phyloP scores from a whole-genome alignment of 2,329 filamentous ascomycete genomes.

The Zasmidium angulare region DNA sequence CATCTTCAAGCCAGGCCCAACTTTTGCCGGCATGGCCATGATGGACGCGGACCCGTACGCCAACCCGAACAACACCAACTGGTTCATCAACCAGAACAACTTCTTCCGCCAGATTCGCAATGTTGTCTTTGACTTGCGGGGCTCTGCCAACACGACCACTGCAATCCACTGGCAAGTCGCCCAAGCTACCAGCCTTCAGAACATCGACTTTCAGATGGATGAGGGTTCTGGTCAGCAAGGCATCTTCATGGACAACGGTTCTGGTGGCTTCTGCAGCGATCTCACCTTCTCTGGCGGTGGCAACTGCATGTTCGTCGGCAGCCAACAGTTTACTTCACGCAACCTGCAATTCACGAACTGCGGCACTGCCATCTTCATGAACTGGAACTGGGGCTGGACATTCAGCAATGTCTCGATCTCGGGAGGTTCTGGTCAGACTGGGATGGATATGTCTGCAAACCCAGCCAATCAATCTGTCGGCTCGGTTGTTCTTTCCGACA shows the following conservation, averaged over 20 bases:
- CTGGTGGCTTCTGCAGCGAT: constrained; percentile 54
- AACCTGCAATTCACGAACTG: constrained; percentile 53
- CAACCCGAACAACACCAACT: constrained; percentile 52
- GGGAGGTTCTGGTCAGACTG: constrained; percentile 40
- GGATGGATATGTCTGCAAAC: constrained; percentile 51
- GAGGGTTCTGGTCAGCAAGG: constrained; percentile 49
- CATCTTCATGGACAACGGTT: constrained; percentile 38
- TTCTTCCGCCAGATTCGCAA: constrained; percentile 58
- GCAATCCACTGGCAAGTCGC: constrained; percentile 56
- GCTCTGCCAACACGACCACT: constrained; percentile 27
- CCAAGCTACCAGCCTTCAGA: constrained; percentile 61
- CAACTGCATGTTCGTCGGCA: constrained; percentile 61
- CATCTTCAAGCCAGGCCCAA: constrained; percentile 46
- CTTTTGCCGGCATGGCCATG: constrained; percentile 35
- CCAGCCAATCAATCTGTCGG: constrained; percentile 60
- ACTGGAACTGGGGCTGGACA: constrained; percentile 57
- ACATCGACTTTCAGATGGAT: constrained; percentile 60
- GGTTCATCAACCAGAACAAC: constrained; percentile 56
- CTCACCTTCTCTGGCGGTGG: constrained; percentile 61
- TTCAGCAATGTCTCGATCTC: constrained; percentile 48
- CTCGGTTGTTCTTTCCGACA: constrained; percentile 81
- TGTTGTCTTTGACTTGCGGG: constrained; percentile 51
- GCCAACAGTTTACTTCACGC: constrained; percentile 61
- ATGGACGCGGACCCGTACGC: constrained; percentile 85
- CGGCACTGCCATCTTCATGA: constrained; percentile 53